Evolutionary conservation across 2,329 filamentous ascomycete species (phyloP), one percentile per base, ranked within the genome.

Genomic region (Daldinia eschscholtzii): DNA sequence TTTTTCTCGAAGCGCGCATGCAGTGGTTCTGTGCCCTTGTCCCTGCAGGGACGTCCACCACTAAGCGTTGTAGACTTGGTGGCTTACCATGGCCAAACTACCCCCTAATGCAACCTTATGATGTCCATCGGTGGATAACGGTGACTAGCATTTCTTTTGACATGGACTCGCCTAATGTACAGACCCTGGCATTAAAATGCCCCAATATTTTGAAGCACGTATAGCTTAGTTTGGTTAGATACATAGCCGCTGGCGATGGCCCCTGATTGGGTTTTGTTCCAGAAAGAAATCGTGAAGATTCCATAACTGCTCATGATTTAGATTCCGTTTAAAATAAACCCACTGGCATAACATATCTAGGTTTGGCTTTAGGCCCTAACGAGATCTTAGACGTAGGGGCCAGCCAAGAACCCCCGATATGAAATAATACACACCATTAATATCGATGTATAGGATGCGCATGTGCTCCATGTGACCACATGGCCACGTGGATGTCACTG

Each of bases 71-170:
- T 56, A 52, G 39, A 6, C 41, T 71, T 42, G 60, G 44, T 50
- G 65, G 65, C 65, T 71, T 69, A 71, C 69, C 69, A 71, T 71
- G 69, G 69, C 63, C 62, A 66, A 70, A 68, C 44, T 4, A 53
- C 61, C 61, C 58, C 65, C 65, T 68, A 70, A 70, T 70, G 65
- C 59, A 65, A 70, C 68, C 57, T 23, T 68, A 65, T 65, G 58
- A 70, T 70, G 68, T 57, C 48, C 55, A 57, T 55, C 44, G 57
- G 60, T 66, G 64, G 64, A 50, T 65, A 63, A 44, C 35, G 46
- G 52, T 64, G 59, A 65, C 41, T 64, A 53, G 61, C 55, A 59
- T 64, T 46, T 46, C 46, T 64, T 64, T 46, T 50, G 52, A 41
- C 28, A 39, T 55, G 44, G 50, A 64, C 57, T 70, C 52, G 67